phyloP scores from a whole-genome alignment of 164 flowering plant genomes.

The Piper betle region DNA sequence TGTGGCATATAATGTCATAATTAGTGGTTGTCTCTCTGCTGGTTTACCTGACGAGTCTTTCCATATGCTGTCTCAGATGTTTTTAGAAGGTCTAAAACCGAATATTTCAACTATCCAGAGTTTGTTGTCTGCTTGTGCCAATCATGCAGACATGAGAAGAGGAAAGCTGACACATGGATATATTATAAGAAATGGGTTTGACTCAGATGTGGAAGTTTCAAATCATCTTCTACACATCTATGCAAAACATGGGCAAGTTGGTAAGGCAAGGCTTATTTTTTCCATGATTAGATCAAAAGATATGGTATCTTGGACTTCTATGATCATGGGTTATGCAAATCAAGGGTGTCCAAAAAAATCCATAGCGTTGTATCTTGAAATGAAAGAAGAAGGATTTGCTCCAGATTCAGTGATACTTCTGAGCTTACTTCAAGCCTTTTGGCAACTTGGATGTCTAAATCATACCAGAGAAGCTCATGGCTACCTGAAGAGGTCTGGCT shows the following conservation, averaged over 20 bases:
- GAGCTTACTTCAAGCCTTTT: slow-evolving; percentile 35
- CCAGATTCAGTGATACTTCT: slow-evolving; percentile 29
- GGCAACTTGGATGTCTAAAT: slow-evolving; percentile 27
- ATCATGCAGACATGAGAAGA: slow-evolving; percentile 17
- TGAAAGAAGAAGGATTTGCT: slow-evolving; percentile 20
- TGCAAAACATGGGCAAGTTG: slow-evolving; percentile 32
- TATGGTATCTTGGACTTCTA: slow-evolving; percentile 46
- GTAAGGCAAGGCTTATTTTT: slow-evolving; percentile 28
- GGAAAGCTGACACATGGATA: slow-evolving; percentile 38
- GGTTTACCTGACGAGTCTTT: slow-evolving; percentile 20
- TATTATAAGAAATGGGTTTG: slow-evolving; percentile 26
- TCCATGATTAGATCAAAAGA: slow-evolving; percentile 26
- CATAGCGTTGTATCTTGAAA: slow-evolving; percentile 22
- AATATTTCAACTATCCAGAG: slow-evolving; percentile 23
- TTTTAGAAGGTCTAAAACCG: slow-evolving; percentile 21
- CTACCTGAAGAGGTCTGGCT: slow-evolving; percentile 16
- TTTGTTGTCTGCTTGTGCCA: slow-evolving; percentile 26
- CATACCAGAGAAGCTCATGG: slow-evolving; percentile 36
- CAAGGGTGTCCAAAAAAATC: slow-evolving; percentile 32
- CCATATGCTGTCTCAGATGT: slow-evolving; percentile 19
- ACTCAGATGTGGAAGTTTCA: slow-evolving; percentile 20
- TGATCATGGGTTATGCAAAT: slow-evolving; percentile 37
- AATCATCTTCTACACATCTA: slow-evolving; percentile 44
- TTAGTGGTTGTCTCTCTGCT: slow-evolving; percentile 29
- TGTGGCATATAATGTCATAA: slow-evolving; percentile 28